Percentiles rank a stretch among this genome's conserved stretches.
phyloP scores from a whole-genome alignment of 2,329 filamentous ascomycete species.

The Fusarium azukiicola region DNA sequence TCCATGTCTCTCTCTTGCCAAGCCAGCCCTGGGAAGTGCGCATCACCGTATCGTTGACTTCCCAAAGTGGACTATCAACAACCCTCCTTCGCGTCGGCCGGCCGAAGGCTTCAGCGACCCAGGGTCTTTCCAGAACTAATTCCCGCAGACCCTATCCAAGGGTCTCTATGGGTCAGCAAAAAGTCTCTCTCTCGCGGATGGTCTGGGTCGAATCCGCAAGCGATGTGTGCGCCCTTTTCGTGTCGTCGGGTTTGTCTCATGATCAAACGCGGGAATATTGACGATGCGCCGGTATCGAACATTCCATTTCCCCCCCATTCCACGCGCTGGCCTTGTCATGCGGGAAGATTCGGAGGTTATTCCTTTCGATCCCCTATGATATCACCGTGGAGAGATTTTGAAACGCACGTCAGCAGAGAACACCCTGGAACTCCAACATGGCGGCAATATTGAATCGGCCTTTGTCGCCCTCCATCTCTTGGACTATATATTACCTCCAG shows the following conservation, averaged over 20 bases:
- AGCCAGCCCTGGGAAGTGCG: slow-evolving; percentile 23
- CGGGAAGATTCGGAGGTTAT: slow-evolving; percentile 37
- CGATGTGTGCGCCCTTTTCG: slow-evolving; percentile 27
- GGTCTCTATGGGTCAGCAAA: slow-evolving; percentile 27
- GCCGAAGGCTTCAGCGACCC: slow-evolving; percentile 24
- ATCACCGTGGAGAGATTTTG: slow-evolving; percentile 36
- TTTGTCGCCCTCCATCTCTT: slow-evolving; percentile 35
- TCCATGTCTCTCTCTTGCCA: slow-evolving; percentile 29
- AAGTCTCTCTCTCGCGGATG: slow-evolving; percentile 29
- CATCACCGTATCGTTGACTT: slow-evolving; percentile 27
- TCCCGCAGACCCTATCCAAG: slow-evolving; percentile 35
- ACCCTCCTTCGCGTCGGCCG: slow-evolving; percentile 4
- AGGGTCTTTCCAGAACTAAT: slow-evolving; percentile 27
- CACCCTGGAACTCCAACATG: slow-evolving; percentile 26
- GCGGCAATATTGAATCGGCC: slow-evolving; percentile 28
- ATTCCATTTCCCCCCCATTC: slow-evolving; percentile 32
- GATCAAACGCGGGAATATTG: slow-evolving; percentile 30
- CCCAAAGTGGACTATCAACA: slow-evolving; percentile 34
- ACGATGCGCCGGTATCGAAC: slow-evolving; percentile 22
- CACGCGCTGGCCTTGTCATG: slow-evolving; percentile 28
- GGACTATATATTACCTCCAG: slow-evolving; percentile 34
- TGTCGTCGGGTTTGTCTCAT: slow-evolving; percentile 26
- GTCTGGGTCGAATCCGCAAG: slow-evolving; percentile 32
- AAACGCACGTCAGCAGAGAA: slow-evolving; percentile 28
- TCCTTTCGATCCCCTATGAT: slow-evolving; percentile 31